Evolutionary conservation across 2,329 filamentous ascomycete genomes (phyloP), one percentile per base, ranked within the genome.

Genomic region (Coniochaeta ligniaria): DNA sequence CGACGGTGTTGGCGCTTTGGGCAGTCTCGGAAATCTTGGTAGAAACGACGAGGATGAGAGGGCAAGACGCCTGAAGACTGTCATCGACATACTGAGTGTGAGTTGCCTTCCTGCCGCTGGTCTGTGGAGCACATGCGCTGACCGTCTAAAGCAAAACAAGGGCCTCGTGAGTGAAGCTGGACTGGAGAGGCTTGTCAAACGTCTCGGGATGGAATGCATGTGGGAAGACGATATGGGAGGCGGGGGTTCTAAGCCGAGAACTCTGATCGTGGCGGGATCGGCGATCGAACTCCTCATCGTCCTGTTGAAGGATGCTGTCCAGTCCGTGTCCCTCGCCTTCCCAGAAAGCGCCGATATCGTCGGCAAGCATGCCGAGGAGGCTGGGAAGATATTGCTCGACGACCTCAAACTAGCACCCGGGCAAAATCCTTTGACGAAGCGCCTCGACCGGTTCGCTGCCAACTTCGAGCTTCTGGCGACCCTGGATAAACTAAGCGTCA

Each of bases 141-240:
- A 72, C 61, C 71, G 68, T 31, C 17, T 22, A 4, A 52, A 70
- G 69, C 64, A 74, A 65, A 74, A 73, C 66, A 83, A 84, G 63
- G 88, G 88, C 4, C 76, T 86, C 45, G 85, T 94, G 41, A 91
- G 89, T 66, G 88, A 91, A 68, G 85, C 89, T 33, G 89, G 89
- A 2, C 78, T 95, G n/a, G 86, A 90, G 71, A 81, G 89, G 59
- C 75, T 94, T 33, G 88, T 86, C 9, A 83, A 84, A 66, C 80
- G 84, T 60, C 80, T 88, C 59, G 89, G 88, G n/a, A 76, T 90
- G 43, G 86, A 88, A 63, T 81, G 79, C 60, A 73, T 88, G 14
- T 86, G 83, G 76, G 85, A 89, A 66, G 78, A 80, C 31, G 77
- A 73, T 50, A 77, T 77, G 33, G 74, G 75, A 20, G 75, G 76